phyloP scores from a whole-genome alignment of 768 basidiomycete species.

The Dentipellis sp. region DNA sequence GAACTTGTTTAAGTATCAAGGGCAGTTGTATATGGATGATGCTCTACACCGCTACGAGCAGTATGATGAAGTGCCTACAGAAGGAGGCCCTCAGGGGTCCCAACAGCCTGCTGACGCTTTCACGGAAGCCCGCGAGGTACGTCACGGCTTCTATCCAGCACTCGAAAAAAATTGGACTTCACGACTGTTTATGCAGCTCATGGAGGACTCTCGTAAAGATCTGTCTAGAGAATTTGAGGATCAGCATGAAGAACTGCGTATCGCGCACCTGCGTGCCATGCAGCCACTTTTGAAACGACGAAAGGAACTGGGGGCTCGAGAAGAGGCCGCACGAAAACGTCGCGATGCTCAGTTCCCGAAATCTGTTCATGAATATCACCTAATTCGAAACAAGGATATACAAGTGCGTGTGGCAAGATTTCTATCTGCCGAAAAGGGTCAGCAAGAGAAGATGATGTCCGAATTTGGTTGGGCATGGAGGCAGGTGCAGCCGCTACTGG shows the following conservation, averaged over 20 bases:
- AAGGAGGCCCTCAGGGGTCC: neutral
- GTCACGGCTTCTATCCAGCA: too few relatives aligned
- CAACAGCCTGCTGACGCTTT: too few relatives aligned
- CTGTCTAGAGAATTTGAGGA: neutral
- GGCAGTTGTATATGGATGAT: constrained; percentile 23
- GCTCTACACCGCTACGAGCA: constrained; percentile 19
- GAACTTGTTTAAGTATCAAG: constrained; percentile 22
- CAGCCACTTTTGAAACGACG: constrained; percentile 3
- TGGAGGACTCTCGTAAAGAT: neutral
- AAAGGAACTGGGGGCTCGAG: constrained; percentile 4
- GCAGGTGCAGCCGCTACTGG: constrained; percentile 7
- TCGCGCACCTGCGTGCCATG: constrained; percentile 4
- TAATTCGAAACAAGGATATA: constrained; percentile 10
- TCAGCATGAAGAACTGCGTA: neutral
- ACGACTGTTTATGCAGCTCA: neutral
- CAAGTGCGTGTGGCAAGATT: constrained; percentile 11
- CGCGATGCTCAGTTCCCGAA: constrained; percentile 8
- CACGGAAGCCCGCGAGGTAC: too few relatives aligned
- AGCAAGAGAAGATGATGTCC: constrained; percentile 10
- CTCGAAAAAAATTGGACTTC: neutral
- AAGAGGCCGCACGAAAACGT: constrained; percentile 6
- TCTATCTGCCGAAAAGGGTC: constrained; percentile 7
- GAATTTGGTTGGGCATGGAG: constrained; percentile 9
- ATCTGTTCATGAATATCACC: constrained; percentile 6
- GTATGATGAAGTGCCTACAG: constrained; percentile 7